Evolutionary conservation across 495 filamentous ascomycete species (phyloP).

Genomic region (Hypomontagnella monticulosa): DNA sequence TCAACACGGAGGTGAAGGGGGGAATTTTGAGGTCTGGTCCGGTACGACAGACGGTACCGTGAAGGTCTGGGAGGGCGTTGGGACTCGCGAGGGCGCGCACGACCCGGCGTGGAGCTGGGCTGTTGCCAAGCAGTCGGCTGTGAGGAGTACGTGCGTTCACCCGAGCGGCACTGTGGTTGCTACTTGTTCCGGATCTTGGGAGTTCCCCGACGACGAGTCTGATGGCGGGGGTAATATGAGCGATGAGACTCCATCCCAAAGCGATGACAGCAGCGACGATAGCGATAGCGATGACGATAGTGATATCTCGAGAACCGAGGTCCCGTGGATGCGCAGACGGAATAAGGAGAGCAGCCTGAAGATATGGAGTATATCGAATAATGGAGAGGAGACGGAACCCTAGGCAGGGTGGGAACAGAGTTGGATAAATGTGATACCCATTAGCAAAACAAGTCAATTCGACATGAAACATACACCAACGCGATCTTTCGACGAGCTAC

Average conservation of each 20-base stretch:
- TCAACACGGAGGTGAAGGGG: slow-evolving; percentile 43
- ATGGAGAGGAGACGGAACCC: slow-evolving; percentile 5
- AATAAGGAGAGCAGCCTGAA: slow-evolving; percentile 69
- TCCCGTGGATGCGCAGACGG: slow-evolving; percentile 41
- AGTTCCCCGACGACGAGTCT: slow-evolving; percentile 42
- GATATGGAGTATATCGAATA: slow-evolving; percentile 64
- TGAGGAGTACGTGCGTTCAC: slow-evolving; percentile 74
- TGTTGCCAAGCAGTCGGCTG: slow-evolving; percentile 65
- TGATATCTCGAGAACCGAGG: slow-evolving; percentile 8
- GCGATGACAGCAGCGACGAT: slow-evolving; percentile 3
- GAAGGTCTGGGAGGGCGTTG: slow-evolving; percentile 76
- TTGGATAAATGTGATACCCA: slow-evolving; percentile 13
- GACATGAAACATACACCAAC: background rate
- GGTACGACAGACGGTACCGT: slow-evolving; percentile 83
- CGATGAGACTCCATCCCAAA: slow-evolving; percentile 16
- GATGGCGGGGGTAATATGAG: background rate
- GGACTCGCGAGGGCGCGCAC: slow-evolving; percentile 61
- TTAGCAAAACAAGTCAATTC: background rate
- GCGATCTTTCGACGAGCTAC: too few species aligned
- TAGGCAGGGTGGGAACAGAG: background rate
- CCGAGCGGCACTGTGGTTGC: slow-evolving; percentile 72
- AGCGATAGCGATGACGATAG: slow-evolving; percentile 8
- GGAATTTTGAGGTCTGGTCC: slow-evolving; percentile 81
- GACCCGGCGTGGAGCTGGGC: slow-evolving; percentile 67
- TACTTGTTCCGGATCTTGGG: slow-evolving; percentile 75